Evolutionary conservation across 768 basidiomycete species (phyloP).

Genomic region (Mycena venus): DNA sequence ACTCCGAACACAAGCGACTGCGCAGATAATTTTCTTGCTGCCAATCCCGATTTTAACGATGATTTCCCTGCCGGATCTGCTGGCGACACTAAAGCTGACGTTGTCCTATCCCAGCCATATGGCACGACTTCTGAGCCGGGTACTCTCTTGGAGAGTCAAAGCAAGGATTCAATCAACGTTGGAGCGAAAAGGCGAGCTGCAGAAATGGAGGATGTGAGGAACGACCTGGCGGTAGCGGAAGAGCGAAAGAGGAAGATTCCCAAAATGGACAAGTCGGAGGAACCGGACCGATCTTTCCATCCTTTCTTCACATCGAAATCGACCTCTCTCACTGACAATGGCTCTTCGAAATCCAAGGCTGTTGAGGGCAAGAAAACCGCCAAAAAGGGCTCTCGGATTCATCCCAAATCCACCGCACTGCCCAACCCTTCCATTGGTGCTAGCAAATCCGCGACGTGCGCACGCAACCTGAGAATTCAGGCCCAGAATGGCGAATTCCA

Average conservation of each 20-base stretch:
- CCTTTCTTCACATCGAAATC: not conserved
- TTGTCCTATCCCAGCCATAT: too few relatives aligned
- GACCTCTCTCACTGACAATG: not conserved
- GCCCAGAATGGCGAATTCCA: not conserved
- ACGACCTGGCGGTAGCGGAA: not conserved
- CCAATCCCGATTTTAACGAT: not conserved
- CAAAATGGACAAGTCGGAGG: not conserved
- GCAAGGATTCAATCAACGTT: too few relatives aligned
- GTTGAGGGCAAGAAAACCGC: not conserved
- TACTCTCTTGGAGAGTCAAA: too few relatives aligned
- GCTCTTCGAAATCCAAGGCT: not conserved
- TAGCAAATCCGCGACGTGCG: not conserved
- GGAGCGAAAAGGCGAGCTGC: not conserved
- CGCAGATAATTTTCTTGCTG: not conserved
- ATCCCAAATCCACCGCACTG: not conserved
- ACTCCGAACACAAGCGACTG: not conserved
- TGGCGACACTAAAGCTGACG: not conserved
- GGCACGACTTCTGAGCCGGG: too few relatives aligned
- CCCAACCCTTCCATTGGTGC: not conserved
- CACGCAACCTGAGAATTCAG: not conserved
- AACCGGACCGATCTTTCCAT: not conserved
- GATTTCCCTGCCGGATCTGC: not conserved
- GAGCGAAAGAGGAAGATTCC: not conserved
- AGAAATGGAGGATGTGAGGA: not conserved
- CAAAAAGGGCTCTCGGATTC: not conserved